These are phyloP conservation scores for Talaromyces borbonicus DNA, from an alignment of 495 filamentous ascomycete species.

Conservation along the genomic window DNA sequence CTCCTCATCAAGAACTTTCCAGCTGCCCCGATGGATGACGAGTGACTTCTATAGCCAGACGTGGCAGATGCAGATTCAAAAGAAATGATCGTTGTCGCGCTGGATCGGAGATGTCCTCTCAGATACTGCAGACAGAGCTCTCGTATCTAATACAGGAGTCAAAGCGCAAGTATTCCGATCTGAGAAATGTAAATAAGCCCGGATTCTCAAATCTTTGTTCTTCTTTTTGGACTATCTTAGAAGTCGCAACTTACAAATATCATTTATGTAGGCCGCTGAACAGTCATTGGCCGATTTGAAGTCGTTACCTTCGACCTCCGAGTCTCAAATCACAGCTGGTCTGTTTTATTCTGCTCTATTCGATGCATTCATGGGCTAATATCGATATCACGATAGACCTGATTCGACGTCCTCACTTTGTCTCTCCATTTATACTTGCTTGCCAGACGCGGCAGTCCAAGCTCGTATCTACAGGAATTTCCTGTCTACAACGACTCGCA, in stretches of 20 bases:
- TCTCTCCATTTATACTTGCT: constrained; percentile 86
- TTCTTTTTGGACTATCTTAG: too few relatives aligned
- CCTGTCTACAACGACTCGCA: constrained; percentile 81
- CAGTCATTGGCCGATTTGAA: constrained; percentile 89
- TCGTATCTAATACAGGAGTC: constrained; percentile 90
- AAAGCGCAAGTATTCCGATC: constrained; percentile 81
- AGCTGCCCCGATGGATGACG: constrained; percentile 3
- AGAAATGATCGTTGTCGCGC: constrained; percentile 9
- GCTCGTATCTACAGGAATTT: constrained; percentile 73
- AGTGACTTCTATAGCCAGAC: constrained; percentile 1
- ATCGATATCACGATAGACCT: constrained; percentile 63
- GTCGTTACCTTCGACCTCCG: constrained; percentile 61
- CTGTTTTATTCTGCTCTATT: constrained; percentile 13
- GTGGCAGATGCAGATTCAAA: neutral
- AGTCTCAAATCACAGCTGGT: constrained; percentile 81
- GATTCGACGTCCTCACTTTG: constrained; percentile 66
- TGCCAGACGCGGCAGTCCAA: constrained; percentile 83
- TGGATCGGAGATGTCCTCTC: constrained; percentile 67
- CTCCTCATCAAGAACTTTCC: neutral
- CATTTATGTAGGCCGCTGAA: constrained; percentile 75
- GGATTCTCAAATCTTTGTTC: too few relatives aligned
- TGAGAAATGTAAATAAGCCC: constrained; percentile 59
- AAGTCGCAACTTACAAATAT: constrained; percentile 12
- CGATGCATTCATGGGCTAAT: constrained; percentile 8
- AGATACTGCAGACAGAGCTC: constrained; percentile 83